Percentiles rank a stretch among this genome's conserved stretches.
phyloP scores from a whole-genome alignment of 2,329 filamentous ascomycete species.

The Pseudopyrenochaeta lycopersici region DNA sequence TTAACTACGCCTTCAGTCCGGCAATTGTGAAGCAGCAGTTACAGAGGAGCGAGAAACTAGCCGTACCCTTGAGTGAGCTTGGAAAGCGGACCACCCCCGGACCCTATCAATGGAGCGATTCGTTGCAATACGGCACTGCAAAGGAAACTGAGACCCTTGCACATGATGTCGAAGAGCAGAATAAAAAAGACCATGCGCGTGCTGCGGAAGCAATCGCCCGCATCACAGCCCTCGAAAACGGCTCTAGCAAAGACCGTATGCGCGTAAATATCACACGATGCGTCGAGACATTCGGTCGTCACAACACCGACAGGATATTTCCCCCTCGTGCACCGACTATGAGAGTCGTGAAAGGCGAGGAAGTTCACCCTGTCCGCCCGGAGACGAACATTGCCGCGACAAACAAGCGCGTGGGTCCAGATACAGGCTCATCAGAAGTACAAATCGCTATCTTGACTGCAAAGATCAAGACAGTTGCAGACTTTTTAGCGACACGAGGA shows the following conservation, averaged over 20 bases:
- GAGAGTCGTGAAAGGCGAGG: conserved; percentile 55
- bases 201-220: conserved; percentile 79
- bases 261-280: conserved; percentile 86
- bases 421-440: conserved; percentile 96
- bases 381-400: conserved; percentile 38
- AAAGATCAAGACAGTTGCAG: conserved; percentile 85
- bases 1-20: conserved; percentile 80
- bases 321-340: conserved; percentile 64
- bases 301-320: conserved; percentile 81
- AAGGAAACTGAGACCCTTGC: conserved; percentile 14
- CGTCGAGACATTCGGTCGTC: conserved; percentile 87
- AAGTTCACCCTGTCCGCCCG: conserved; percentile 57
- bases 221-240: conserved; percentile 80
- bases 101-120: conserved; percentile 15
- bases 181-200: conserved; percentile 63
- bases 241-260: conserved; percentile 78
- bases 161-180: conserved; percentile 34
- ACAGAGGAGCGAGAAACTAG: conserved; percentile 72
- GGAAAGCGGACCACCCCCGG: conserved; percentile 5
- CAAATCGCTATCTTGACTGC: conserved; percentile 94
- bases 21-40: conserved; percentile 73
- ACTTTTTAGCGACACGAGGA: conserved; percentile 74
- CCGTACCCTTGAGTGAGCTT: conserved; percentile 59
- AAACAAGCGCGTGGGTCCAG: conserved; percentile 77
- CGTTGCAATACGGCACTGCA: conserved; percentile 4